These are phyloP conservation scores for Phlebopus sp. DNA, from an alignment of 1,284 basidiomycete genomes.

Conservation along the genomic window DNA sequence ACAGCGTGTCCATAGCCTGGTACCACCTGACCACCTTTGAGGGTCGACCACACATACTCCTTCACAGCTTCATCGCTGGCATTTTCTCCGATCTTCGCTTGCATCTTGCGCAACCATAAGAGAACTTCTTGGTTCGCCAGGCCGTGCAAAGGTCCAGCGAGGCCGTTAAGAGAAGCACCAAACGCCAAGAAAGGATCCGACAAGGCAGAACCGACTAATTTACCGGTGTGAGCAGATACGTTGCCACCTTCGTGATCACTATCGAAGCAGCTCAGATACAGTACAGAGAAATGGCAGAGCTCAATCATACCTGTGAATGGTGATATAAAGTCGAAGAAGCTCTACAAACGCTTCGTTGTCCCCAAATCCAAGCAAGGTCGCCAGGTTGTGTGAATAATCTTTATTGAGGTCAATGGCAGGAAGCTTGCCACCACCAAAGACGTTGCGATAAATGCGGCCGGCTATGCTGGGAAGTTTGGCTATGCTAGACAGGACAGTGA, in stretches of 20 bases:
- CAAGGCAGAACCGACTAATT: conserved; percentile 96
- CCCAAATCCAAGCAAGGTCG: conserved; percentile 90
- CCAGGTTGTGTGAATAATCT: conserved; percentile 94
- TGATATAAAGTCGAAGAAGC: conserved; percentile 94
- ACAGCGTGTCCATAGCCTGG: conserved; percentile 98
- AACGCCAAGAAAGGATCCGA: conserved; percentile 98
- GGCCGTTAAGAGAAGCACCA: conserved; percentile 90
- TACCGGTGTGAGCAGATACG: conserved; percentile 95
- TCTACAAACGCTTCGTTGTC: conserved; percentile 90
- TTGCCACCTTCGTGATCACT: conserved; percentile 99
- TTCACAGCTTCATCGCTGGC: conserved; percentile 83
- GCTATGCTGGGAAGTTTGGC: conserved; percentile 98
- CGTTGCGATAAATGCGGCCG: conserved; percentile 95
- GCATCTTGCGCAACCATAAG: conserved; percentile 88
- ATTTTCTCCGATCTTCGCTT: conserved; percentile 76
- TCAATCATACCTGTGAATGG: conserved; percentile 76
- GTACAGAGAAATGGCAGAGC: background rate
- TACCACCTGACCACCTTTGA: conserved; percentile 90
- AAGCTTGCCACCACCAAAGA: conserved; percentile 87
- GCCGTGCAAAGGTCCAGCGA: conserved; percentile 96
- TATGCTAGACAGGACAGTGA: conserved; percentile 51
- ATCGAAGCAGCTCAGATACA: conserved; percentile 4
- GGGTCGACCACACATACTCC: conserved; percentile 91
- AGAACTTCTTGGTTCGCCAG: conserved; percentile 97
- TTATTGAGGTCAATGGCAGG: conserved; percentile 85